Conservation (phyloP, 768 basidiomycete species). For the Lactarius akahatsu region DNA sequence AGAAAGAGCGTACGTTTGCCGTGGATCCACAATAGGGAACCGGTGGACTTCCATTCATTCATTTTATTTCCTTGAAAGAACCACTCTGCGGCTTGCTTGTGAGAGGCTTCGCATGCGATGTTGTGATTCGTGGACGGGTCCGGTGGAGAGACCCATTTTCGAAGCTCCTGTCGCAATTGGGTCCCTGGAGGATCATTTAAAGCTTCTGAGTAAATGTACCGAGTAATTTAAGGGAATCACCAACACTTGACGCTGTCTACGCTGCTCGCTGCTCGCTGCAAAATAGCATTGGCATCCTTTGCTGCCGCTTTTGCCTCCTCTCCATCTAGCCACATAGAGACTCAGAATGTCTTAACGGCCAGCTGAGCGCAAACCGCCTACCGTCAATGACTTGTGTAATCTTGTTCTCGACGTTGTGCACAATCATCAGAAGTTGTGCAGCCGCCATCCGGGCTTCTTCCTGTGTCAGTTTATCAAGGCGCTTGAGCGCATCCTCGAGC, state of each 20-base stretch:
- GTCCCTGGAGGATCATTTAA: neutral
- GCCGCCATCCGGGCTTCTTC: too few species aligned
- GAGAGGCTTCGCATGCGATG: neutral
- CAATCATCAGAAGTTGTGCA: too few species aligned
- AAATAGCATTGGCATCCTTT: neutral
- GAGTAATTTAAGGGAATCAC: neutral
- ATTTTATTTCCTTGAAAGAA: neutral
- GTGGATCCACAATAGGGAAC: too few species aligned
- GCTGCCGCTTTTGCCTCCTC: neutral
- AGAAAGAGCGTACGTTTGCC: too few species aligned
- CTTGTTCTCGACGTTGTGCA: too few species aligned
- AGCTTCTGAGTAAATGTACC: too few species aligned
- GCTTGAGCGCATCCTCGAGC: too few species aligned
- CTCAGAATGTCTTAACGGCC: neutral
- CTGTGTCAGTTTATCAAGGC: too few species aligned
- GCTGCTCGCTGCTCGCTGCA: neutral
- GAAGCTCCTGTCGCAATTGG: neutral
- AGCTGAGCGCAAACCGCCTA: neutral
- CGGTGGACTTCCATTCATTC: too few species aligned
- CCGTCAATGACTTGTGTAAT: neutral
- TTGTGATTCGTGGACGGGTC: constrained; percentile 4
- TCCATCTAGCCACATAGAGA: neutral
- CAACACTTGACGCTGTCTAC: neutral
- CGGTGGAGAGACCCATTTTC: constrained; percentile 2
- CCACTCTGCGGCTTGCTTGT: neutral